Base-by-base conservation (phyloP, 257 asterid genomes). In the Fraxinus anomala region DNA sequence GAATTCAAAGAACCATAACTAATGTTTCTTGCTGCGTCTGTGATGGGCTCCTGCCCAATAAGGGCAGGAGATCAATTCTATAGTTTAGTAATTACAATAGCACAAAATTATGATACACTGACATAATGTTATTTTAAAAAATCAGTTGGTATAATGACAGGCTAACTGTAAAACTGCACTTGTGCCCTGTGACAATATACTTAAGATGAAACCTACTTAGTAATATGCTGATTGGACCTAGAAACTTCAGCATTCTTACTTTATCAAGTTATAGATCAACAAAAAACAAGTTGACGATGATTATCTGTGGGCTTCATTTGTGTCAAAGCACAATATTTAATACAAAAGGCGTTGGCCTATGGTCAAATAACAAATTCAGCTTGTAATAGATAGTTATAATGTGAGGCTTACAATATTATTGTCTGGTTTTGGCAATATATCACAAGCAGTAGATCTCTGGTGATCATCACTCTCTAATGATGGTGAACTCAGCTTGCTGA, bases 381-480 rank as follows among this genome's bases (percentile, higher is more conserved):
- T 24, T 51, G 28, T 16, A 65, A 63, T 16, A 6, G 47, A 70
- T 66, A 47, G 54, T 6, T 14, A 31, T 76, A 73, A 54, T 11
- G 9, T n/a, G 47, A 80, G 72, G 75, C 90, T 87, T 85, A 88
- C 97, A 84, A 83, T 77, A 85, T 78, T 73, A 78, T 78, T 76
- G 67, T 51, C 88, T 80, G 75, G 88, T 76, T 85, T 82, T 54
- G 83, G 73, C 73, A 78, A 44, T 65, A 28, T 65, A 77, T 71
- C 85, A 72, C 71, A 77, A 72, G 83, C 76, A 76, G 78, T 80
- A 76, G 90, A 81, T 56, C 54, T 87, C 80, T 78, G 88, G 79
- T 82, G 90, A 73, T 82, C 84, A 56, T 78, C 83, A 26, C 75
- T 79, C 34, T 81, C 92, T 70, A 76, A 30, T 23, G 75, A 70